These are phyloP conservation scores for Globisporangium barbulae DNA, from an alignment of 352 stramenopile species.

Conservation along the genomic window DNA sequence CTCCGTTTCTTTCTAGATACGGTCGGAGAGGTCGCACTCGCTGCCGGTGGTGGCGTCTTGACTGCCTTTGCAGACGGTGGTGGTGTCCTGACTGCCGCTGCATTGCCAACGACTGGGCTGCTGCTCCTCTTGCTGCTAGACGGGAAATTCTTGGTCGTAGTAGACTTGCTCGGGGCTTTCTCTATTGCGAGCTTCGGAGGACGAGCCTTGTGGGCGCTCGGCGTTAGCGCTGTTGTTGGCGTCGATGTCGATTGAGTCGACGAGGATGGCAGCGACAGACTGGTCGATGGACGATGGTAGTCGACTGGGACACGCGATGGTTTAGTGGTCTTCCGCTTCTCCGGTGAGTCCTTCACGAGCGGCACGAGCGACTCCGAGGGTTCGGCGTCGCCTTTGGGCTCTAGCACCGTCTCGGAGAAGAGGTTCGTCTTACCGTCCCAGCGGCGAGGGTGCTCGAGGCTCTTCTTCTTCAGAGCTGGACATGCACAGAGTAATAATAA, in stretches of 20 bases:
- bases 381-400: neutral
- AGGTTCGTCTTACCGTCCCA: constrained; percentile 19
- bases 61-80: neutral
- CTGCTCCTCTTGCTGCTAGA: constrained; percentile 3
- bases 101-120: neutral
- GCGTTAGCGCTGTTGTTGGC: neutral
- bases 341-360: constrained; percentile 1
- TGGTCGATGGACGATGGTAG: neutral
- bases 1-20: constrained; percentile 16
- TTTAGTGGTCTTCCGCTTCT: neutral
- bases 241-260: neutral
- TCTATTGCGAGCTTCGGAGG: constrained; percentile 4
- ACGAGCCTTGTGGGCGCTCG: neutral
- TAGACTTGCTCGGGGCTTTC: neutral
- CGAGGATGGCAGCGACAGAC: neutral
- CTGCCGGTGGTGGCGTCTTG: neutral
- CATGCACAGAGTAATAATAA: neutral
- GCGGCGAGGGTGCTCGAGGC: constrained; percentile 5
- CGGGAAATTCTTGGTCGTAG: constrained; percentile 1
- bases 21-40: neutral
- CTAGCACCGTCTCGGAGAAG: constrained; percentile 11
- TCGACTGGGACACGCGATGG: neutral
- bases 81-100: neutral
- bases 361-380: neutral
- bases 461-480: constrained; percentile 20